Evolutionary conservation across 2,329 filamentous ascomycete genomes (phyloP).

Genomic region (Xylogone sp.): DNA sequence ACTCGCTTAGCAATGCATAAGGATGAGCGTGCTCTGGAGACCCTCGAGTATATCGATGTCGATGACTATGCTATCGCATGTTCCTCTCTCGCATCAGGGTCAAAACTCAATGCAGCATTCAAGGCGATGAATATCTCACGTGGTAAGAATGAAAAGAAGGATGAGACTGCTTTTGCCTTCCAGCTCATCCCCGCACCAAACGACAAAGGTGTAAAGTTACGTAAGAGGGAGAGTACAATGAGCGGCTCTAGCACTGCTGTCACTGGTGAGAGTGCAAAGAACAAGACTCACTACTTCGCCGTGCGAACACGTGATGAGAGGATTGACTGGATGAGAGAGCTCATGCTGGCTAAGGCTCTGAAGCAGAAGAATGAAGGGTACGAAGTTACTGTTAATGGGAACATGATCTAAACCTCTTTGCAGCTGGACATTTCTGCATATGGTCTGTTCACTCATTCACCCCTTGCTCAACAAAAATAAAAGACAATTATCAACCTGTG

Average conservation of each 20-base stretch:
- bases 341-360: slow-evolving; percentile 86
- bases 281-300: slow-evolving; percentile 91
- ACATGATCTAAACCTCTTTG: slow-evolving; percentile 54
- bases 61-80: slow-evolving; percentile 87
- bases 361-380: slow-evolving; percentile 82
- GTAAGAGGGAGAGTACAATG: slow-evolving; percentile 34
- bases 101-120: slow-evolving; percentile 84
- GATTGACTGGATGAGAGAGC: slow-evolving; percentile 95
- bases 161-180: slow-evolving; percentile 72
- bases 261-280: slow-evolving; percentile 55
- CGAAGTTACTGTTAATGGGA: slow-evolving; percentile 77
- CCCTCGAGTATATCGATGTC: slow-evolving; percentile 78
- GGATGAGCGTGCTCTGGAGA: slow-evolving; percentile 45
- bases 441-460: not conserved
- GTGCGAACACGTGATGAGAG: slow-evolving; percentile 83
- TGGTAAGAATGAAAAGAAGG: slow-evolving; percentile 45
- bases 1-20: slow-evolving; percentile 75
- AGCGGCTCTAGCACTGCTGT: not conserved
- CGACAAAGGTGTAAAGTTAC: slow-evolving; percentile 44
- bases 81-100: slow-evolving; percentile 65
- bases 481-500: not conserved
- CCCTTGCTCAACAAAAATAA: not conserved
- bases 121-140: slow-evolving; percentile 68
- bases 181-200: slow-evolving; percentile 66
- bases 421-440: not conserved